These are phyloP conservation scores for Cercospora sp. DNA, from an alignment of 2,329 filamentous ascomycete species.

Conservation along the genomic window DNA sequence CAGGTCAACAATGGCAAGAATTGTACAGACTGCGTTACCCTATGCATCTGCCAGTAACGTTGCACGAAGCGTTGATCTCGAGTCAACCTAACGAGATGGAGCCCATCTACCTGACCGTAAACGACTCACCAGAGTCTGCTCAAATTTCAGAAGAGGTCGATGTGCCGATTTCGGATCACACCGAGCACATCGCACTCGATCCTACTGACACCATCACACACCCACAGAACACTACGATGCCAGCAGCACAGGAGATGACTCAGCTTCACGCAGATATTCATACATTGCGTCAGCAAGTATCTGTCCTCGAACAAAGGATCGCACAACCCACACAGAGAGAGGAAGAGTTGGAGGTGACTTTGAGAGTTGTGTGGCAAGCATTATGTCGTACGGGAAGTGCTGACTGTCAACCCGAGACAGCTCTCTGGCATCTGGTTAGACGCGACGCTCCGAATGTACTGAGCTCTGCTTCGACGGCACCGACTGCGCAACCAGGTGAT, in stretches of 20 bases:
- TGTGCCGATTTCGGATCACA: no score
- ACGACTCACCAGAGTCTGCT: no score
- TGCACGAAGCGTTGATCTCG: background rate
- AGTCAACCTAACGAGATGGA: no score
- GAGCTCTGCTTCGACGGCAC: background rate
- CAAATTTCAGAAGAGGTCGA: no score
- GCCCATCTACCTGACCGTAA: no score
- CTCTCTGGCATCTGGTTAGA: background rate
- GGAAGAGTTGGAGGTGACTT: background rate
- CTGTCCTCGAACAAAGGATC: background rate
- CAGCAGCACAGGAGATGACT: background rate
- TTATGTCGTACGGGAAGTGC: background rate
- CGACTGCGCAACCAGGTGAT: no score
- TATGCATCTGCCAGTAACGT: background rate
- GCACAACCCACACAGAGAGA: background rate
- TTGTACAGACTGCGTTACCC: background rate
- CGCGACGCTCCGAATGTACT: background rate
- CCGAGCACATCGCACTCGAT: no score
- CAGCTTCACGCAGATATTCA: background rate
- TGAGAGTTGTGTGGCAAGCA: background rate
- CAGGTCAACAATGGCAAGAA: background rate
- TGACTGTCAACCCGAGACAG: background rate
- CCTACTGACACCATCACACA: no score
- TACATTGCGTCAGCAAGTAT: background rate
- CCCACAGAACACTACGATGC: background rate